Evolutionary conservation across 2,329 filamentous ascomycete species (phyloP).

Genomic region (Gyromitra esculenta): DNA sequence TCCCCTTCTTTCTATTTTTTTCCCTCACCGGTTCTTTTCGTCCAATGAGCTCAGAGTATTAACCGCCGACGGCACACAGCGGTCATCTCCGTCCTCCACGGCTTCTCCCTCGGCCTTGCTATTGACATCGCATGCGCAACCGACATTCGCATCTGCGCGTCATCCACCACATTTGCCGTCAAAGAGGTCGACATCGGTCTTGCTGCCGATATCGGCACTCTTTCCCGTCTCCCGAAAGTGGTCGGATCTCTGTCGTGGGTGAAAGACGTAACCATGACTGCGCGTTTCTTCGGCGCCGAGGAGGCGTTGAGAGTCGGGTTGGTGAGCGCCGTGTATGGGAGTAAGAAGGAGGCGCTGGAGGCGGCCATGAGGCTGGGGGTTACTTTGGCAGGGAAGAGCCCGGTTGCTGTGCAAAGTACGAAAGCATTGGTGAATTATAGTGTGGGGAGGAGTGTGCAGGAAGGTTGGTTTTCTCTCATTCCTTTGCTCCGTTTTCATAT

Average conservation of each 20-base stretch:
- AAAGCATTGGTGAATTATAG: conserved; percentile 87
- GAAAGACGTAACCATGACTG: conserved; percentile 79
- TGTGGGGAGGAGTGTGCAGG: conserved; percentile 78
- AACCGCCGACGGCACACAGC: conserved; percentile 63
- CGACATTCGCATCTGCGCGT: conserved; percentile 74
- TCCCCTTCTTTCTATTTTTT: conserved; percentile 15
- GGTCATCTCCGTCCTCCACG: conserved; percentile 83
- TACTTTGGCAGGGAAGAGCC: conserved; percentile 80
- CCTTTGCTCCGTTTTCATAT: background rate
- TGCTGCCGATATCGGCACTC: conserved; percentile 80
- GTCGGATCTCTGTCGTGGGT: conserved; percentile 78
- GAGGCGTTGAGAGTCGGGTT: conserved; percentile 77
- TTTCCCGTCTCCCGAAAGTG: conserved; percentile 76
- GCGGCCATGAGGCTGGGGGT: conserved; percentile 72
- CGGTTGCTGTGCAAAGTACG: conserved; percentile 85
- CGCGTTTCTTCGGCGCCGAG: conserved; percentile 73
- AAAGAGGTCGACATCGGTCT: conserved; percentile 86
- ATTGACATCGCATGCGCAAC: conserved; percentile 77
- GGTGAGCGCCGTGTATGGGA: conserved; percentile 72
- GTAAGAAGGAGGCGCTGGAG: conserved; percentile 71
- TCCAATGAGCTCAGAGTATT: conserved; percentile 35
- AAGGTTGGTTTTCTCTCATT: conserved; percentile 67
- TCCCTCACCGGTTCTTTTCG: background rate
- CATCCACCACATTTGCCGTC: conserved; percentile 72
- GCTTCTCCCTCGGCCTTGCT: conserved; percentile 76